These are phyloP conservation scores for Tetrahymena malaccensis DNA, from an alignment of 73 alveolate species.

Conservation along the genomic window DNA sequence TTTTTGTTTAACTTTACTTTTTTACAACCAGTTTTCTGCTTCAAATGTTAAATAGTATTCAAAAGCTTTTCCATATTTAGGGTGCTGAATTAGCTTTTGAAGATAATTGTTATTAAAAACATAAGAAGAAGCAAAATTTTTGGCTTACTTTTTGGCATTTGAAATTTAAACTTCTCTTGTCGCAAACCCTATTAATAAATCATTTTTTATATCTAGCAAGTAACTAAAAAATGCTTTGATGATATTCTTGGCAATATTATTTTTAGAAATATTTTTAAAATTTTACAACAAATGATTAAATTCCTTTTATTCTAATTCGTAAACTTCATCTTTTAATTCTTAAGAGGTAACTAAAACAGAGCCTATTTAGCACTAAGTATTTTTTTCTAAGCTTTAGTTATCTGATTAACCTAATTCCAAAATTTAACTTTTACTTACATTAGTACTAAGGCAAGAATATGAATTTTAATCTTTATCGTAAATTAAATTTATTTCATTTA, in stretches of 20 bases:
- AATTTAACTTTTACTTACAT: too few relatives aligned
- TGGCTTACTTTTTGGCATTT: not conserved
- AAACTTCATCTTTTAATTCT: too few relatives aligned
- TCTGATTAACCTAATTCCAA: too few relatives aligned
- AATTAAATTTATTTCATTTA: too few relatives aligned
- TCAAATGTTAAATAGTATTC: not conserved
- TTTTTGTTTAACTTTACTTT: not conserved
- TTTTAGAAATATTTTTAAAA: not conserved
- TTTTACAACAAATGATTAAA: too few relatives aligned
- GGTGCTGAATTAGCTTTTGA: not conserved
- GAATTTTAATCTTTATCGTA: too few relatives aligned
- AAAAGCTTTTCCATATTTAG: not conserved
- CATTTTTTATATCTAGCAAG: not conserved
- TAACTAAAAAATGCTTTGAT: not conserved
- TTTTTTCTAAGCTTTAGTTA: too few relatives aligned
- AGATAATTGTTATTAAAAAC: not conserved
- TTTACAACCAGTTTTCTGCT: not conserved
- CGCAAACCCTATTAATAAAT: not conserved
- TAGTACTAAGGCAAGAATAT: too few relatives aligned
- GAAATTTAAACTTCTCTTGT: not conserved
- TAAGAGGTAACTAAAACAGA: too few relatives aligned
- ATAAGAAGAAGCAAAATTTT: not conserved
- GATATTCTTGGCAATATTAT: too few relatives aligned
- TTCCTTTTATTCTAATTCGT: too few relatives aligned
- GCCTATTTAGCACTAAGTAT: too few relatives aligned